Evolutionary conservation across 2,329 filamentous ascomycete genomes (phyloP).

Genomic region (Fusarium virguliforme): DNA sequence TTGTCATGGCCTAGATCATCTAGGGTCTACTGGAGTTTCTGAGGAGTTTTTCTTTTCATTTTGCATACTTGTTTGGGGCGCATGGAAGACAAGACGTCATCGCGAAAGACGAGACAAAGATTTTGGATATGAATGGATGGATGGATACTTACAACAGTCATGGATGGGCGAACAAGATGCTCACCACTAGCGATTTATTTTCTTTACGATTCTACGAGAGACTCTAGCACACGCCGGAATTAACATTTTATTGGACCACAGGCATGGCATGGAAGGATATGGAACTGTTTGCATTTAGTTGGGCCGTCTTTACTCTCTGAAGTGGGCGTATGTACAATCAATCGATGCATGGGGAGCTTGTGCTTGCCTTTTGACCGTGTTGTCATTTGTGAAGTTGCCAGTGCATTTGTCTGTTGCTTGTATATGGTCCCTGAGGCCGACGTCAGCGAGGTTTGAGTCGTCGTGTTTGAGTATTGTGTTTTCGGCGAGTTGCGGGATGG

Average conservation of each 20-base stretch:
- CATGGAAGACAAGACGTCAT: conserved; percentile 26
- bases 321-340: conserved; percentile 23
- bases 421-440: no score
- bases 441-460: no score
- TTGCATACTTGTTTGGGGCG: conserved; percentile 32
- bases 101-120: conserved; percentile 38
- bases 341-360: conserved; percentile 18
- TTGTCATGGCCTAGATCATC: conserved; percentile 51
- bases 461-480: no score
- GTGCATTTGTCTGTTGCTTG: not conserved
- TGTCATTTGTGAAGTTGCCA: not conserved
- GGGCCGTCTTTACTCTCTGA: conserved; percentile 14
- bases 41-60: conserved; percentile 15
- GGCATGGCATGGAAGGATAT: conserved; percentile 41
- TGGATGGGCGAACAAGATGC: conserved; percentile 36
- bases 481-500: no score
- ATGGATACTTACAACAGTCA: conserved; percentile 32
- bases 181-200: conserved; percentile 38
- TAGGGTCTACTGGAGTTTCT: conserved; percentile 10
- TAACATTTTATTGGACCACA: conserved; percentile 18
- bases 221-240: conserved; percentile 17
- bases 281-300: conserved; percentile 43
- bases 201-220: conserved; percentile 24
- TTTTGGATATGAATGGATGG: conserved; percentile 11
- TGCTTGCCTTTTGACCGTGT: conserved; percentile 4